These are phyloP conservation scores for Amesomyces nigricolor DNA, from an alignment of 2,329 filamentous ascomycete genomes.

Conservation along the genomic window DNA sequence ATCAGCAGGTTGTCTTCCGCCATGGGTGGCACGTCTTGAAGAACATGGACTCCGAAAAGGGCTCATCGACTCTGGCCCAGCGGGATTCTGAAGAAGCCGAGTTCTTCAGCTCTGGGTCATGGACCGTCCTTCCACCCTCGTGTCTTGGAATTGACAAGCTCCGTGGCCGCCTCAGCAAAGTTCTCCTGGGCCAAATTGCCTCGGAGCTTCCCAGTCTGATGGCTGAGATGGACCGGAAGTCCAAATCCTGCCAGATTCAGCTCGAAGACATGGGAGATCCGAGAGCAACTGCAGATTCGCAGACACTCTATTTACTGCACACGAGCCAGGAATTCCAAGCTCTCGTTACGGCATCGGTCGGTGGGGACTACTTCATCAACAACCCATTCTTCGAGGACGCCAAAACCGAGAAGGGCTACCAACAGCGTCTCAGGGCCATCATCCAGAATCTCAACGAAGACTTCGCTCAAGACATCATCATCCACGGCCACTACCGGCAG, in stretches of 20 bases:
- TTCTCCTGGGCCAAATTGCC: constrained; percentile 31
- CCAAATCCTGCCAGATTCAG: constrained; percentile 22
- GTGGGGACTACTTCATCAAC: constrained; percentile 27
- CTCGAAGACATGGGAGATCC: constrained; percentile 26
- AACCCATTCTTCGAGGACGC: constrained; percentile 26
- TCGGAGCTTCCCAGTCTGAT: constrained; percentile 30
- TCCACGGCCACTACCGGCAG: constrained; percentile 11
- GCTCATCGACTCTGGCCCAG: constrained; percentile 24
- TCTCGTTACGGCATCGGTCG: constrained; percentile 27
- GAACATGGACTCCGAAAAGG: constrained; percentile 32
- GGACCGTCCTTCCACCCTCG: constrained; percentile 18
- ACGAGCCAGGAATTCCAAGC: constrained; percentile 18
- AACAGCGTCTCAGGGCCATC: constrained; percentile 22
- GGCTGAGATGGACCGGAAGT: constrained; percentile 28
- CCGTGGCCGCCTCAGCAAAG: constrained; percentile 26
- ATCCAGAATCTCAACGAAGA: constrained; percentile 22
- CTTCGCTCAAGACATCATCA: constrained; percentile 14
- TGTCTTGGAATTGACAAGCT: constrained; percentile 23
- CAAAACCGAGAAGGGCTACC: constrained; percentile 15
- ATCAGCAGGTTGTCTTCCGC: constrained; percentile 41
- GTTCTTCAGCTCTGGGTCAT: constrained; percentile 30
- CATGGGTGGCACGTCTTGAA: constrained; percentile 44
- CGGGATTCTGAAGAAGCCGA: constrained; percentile 31
- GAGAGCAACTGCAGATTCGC: constrained; percentile 22
- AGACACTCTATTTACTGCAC: constrained; percentile 24